phyloP scores from a whole-genome alignment of 75 land plant species.

The Cupressus sempervirens region DNA sequence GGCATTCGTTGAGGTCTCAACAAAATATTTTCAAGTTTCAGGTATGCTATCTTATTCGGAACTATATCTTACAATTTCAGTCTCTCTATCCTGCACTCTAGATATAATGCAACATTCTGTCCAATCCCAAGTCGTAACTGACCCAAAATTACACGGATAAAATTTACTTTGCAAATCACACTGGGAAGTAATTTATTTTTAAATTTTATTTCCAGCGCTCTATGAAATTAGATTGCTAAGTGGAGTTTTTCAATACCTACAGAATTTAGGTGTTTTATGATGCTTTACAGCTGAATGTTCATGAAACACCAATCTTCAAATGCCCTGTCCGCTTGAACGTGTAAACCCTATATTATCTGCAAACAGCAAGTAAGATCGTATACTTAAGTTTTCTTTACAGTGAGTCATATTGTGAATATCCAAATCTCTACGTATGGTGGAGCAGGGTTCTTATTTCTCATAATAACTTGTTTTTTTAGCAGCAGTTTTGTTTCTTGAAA shows the following conservation, averaged over 20 bases:
- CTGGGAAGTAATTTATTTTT: neutral
- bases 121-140: neutral
- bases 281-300: neutral
- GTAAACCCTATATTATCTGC: neutral
- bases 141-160: too few species aligned
- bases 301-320: neutral
- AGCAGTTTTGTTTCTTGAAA: neutral
- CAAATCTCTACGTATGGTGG: neutral
- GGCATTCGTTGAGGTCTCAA: neutral
- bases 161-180: neutral
- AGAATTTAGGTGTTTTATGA: neutral
- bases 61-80: neutral
- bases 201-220: neutral
- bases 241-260: neutral
- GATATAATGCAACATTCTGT: neutral
- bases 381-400: neutral
- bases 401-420: neutral
- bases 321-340: neutral
- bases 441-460: neutral
- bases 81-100: neutral
- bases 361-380: neutral
- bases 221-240: neutral
- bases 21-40: neutral
- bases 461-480: neutral
- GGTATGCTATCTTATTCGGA: neutral